These are phyloP conservation scores for Umbelopsis ramanniana DNA, from an alignment of 192 early-diverging fungal genomes.

Conservation along the genomic window DNA sequence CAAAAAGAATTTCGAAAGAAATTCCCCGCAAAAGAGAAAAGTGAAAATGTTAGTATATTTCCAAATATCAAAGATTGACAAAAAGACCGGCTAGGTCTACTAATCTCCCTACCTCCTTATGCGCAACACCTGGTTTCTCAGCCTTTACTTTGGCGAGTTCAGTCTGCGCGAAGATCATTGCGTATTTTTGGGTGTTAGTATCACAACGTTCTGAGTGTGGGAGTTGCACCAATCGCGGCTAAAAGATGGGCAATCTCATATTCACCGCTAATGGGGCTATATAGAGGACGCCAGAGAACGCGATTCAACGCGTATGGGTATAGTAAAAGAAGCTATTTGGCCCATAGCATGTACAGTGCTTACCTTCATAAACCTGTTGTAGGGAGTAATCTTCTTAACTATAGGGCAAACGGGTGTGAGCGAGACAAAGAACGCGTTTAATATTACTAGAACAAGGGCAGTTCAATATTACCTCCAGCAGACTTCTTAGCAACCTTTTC, in stretches of 20 bases:
- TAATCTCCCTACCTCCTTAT: slow-evolving; percentile 32
- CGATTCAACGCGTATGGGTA: not conserved
- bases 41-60: not conserved
- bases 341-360: not conserved
- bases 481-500: slow-evolving; percentile 29
- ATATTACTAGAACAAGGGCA: not conserved
- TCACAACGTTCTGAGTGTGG: slow-evolving; percentile 21
- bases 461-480: slow-evolving; percentile 21
- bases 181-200: slow-evolving; percentile 21
- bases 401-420: not conserved
- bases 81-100: slow-evolving; percentile 28
- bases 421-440: slow-evolving; percentile 4
- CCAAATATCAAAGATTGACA: not conserved
- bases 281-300: not conserved
- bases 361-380: slow-evolving; percentile 33
- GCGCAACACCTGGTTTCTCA: slow-evolving; percentile 25
- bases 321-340: too few species aligned
- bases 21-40: slow-evolving; percentile 17
- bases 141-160: slow-evolving; percentile 35
- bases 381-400: slow-evolving; percentile 33
- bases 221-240: slow-evolving; percentile 19
- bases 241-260: not conserved
- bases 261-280: not conserved
- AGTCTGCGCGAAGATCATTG: slow-evolving; percentile 23
- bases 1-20: slow-evolving; percentile 3